Evolutionary conservation across 2,329 filamentous ascomycete genomes (phyloP).

Genomic region (Fusarium sp.): DNA sequence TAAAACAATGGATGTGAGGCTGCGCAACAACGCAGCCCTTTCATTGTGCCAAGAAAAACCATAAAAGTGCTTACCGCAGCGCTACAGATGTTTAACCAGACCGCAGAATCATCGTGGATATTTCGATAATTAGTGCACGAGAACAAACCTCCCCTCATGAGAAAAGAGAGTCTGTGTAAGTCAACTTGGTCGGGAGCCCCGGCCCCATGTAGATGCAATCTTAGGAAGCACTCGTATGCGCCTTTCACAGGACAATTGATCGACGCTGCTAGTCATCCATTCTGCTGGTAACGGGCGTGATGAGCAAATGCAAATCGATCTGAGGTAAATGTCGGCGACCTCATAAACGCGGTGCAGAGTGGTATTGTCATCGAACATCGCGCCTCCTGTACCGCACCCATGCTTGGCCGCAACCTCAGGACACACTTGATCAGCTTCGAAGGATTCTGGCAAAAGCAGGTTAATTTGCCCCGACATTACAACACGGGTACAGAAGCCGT

Average conservation of each 20-base stretch:
- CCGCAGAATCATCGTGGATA: conserved; percentile 15
- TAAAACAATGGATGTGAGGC: conserved; percentile 6
- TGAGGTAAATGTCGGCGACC: conserved; percentile 20
- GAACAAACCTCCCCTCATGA: background rate
- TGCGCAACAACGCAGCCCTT: conserved; percentile 32
- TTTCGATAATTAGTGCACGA: conserved; percentile 8
- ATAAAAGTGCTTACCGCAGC: conserved; percentile 35
- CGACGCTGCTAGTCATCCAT: conserved; percentile 21
- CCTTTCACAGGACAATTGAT: conserved; percentile 17
- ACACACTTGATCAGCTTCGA: conserved; percentile 13
- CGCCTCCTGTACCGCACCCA: background rate
- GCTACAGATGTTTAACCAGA: conserved; percentile 19
- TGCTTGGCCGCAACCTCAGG: conserved; percentile 21
- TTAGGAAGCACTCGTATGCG: background rate
- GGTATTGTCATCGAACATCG: conserved; percentile 30
- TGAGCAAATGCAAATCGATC: conserved; percentile 6
- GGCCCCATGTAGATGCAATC: background rate
- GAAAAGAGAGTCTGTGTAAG: conserved; percentile 19
- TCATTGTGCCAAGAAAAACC: background rate
- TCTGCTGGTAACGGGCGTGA: conserved; percentile 17
- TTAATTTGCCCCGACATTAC: conserved; percentile 35
- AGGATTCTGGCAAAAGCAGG: conserved; percentile 35
- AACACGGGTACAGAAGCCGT: conserved; percentile 34
- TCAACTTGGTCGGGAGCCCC: background rate
- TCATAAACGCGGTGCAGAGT: conserved; percentile 7